Conservation (phyloP, 768 basidiomycete species). For the Trametopsis cervina region DNA sequence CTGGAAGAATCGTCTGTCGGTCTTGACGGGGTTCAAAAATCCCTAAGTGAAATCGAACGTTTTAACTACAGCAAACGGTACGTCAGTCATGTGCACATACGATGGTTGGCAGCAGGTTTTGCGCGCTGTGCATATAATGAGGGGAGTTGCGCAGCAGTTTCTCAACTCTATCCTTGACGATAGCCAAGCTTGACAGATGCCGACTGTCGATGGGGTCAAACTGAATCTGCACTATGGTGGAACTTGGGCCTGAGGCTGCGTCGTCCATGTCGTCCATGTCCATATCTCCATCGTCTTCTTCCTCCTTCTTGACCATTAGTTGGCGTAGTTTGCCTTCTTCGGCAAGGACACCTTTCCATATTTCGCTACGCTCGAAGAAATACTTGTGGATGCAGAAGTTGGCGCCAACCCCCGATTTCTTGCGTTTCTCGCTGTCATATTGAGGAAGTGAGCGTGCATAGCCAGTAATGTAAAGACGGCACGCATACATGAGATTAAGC, state of each 20-base stretch:
- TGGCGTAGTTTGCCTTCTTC: conserved; percentile 41
- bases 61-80: too few species aligned
- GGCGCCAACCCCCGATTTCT: conserved; percentile 67
- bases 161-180: conserved; percentile 65
- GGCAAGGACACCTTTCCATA: conserved; percentile 72
- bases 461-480: too few species aligned
- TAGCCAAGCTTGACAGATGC: conserved; percentile 66
- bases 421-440: conserved; percentile 65
- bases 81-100: conserved; percentile 34
- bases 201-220: conserved; percentile 75
- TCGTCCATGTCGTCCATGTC: conserved; percentile 6
- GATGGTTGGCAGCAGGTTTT: conserved; percentile 71
- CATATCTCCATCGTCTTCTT: conserved; percentile 25
- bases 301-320: conserved; percentile 28
- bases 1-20: conserved; percentile 79
- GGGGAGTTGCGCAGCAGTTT: conserved; percentile 66
- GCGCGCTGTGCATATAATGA: conserved; percentile 63
- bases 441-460: not conserved
- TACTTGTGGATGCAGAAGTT: conserved; percentile 80
- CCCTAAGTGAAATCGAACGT: conserved; percentile 41
- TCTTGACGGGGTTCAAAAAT: conserved; percentile 65
- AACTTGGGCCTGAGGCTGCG: conserved; percentile 14
- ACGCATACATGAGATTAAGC: conserved; percentile 62
- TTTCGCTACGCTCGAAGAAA: conserved; percentile 67
- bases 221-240: conserved; percentile 25